phyloP scores from a whole-genome alignment of 192 early-diverging fungal genomes.

The Coemansia sp. region DNA sequence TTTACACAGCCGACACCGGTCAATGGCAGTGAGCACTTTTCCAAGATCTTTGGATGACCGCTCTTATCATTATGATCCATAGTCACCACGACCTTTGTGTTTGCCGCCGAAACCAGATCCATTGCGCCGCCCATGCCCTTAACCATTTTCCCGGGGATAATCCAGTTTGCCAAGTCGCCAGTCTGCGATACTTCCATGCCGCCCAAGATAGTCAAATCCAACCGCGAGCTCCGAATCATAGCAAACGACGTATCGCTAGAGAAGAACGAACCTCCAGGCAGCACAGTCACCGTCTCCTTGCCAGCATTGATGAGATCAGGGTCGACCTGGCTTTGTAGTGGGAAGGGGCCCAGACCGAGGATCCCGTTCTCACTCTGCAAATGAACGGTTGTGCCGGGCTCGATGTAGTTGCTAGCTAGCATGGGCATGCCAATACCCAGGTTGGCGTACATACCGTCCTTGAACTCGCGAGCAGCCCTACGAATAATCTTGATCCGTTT shows the following conservation, averaged over 20 bases:
- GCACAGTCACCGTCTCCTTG: constrained; percentile 76
- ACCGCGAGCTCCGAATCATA: constrained; percentile 77
- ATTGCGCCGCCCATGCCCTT: constrained; percentile 86
- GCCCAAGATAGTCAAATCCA: constrained; percentile 78
- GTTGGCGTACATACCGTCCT: constrained; percentile 75
- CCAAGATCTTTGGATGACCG: constrained; percentile 74
- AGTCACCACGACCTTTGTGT: constrained; percentile 75
- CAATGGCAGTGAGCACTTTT: constrained; percentile 70
- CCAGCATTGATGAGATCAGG: constrained; percentile 82
- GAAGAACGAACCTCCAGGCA: constrained; percentile 75
- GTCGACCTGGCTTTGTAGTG: constrained; percentile 68
- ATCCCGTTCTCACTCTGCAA: constrained; percentile 84
- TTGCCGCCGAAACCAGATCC: constrained; percentile 73
- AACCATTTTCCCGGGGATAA: constrained; percentile 85
- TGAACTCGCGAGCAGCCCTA: constrained; percentile 78
- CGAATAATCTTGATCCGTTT: constrained; percentile 71
- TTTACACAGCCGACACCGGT: constrained; percentile 71
- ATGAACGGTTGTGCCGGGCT: constrained; percentile 67
- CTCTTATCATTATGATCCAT: constrained; percentile 66
- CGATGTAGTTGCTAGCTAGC: constrained; percentile 75
- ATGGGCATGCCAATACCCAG: constrained; percentile 85
- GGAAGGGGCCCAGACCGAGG: constrained; percentile 76
- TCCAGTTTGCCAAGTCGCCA: constrained; percentile 84
- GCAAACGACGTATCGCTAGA: constrained; percentile 77
- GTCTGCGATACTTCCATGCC: constrained; percentile 74